Conservation (phyloP, 1,284 basidiomycete species). For the Heterobasidion annosum region DNA sequence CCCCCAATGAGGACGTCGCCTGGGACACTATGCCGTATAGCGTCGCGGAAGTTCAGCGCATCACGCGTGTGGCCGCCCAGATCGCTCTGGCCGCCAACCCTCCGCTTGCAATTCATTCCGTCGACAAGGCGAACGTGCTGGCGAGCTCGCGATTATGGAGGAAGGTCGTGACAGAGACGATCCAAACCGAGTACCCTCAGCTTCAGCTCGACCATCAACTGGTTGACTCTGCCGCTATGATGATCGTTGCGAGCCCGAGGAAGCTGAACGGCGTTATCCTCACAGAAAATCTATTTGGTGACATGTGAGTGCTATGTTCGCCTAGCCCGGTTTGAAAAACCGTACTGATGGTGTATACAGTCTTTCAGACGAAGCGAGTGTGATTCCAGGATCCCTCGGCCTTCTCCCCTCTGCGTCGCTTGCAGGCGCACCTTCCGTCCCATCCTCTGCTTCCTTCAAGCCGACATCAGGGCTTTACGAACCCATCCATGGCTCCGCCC, state of each 20-base stretch:
- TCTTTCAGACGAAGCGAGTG: constrained; percentile 92
- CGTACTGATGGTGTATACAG: constrained; percentile 32
- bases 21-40: constrained; percentile 95
- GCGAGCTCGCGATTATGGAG: constrained; percentile 95
- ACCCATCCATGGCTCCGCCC: constrained; percentile 93
- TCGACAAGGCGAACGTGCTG: constrained; percentile 99
- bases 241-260: constrained; percentile 86
- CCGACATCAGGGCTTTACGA: constrained; percentile 87
- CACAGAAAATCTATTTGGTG: constrained; percentile 94
- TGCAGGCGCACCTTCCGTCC: constrained; percentile 80
- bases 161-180: constrained; percentile 79
- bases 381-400: constrained; percentile 96
- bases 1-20: constrained; percentile 56
- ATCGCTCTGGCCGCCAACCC: constrained; percentile 83
- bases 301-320: constrained; percentile 61
- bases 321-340: not conserved
- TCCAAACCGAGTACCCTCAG: constrained; percentile 81
- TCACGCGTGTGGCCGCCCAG: constrained; percentile 92
- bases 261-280: constrained; percentile 95
- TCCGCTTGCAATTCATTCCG: constrained; percentile 83
- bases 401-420: constrained; percentile 94
- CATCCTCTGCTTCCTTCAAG: constrained; percentile 58
- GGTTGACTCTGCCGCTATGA: constrained; percentile 96
- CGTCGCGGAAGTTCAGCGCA: constrained; percentile 85
- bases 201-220: constrained; percentile 83